Conservation (phyloP, 106 monocot species). For the Dioscorea alata region DNA sequence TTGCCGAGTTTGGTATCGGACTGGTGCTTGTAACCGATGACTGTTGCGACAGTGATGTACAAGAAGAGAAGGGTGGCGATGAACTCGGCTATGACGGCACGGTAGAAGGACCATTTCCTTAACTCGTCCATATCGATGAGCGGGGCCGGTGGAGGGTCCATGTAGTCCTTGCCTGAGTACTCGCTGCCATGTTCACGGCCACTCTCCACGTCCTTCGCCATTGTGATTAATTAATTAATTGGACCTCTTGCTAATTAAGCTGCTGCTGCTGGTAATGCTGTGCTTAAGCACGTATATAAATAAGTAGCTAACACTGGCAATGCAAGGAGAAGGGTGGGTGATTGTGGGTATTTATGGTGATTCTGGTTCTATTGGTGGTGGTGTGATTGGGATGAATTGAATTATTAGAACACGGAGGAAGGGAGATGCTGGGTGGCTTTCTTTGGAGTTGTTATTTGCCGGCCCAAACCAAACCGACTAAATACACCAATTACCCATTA, state of each 20-base stretch:
- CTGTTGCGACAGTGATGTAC: slow-evolving; percentile 23
- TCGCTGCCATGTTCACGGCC: not conserved
- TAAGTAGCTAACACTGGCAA: not conserved
- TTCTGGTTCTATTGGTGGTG: not conserved
- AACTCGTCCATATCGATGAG: slow-evolving; percentile 17
- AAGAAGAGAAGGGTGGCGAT: slow-evolving; percentile 29
- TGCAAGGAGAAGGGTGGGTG: not conserved
- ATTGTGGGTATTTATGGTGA: slow-evolving; percentile 1
- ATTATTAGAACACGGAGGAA: too few species aligned
- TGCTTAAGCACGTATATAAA: not conserved
- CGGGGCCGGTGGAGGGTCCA: slow-evolving; percentile 13
- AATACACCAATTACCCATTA: not conserved
- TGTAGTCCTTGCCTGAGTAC: slow-evolving; percentile 1
- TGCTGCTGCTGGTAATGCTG: too few species aligned
- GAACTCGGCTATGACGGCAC: slow-evolving; percentile 28
- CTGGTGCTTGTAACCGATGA: slow-evolving; percentile 30
- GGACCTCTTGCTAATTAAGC: not conserved
- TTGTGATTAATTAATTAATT: not conserved
- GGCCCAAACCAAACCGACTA: not conserved
- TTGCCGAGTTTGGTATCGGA: not conserved
- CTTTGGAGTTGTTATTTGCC: slow-evolving; percentile 3
- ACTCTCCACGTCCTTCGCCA: slow-evolving; percentile 15
- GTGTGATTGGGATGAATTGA: too few species aligned
- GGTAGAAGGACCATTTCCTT: slow-evolving; percentile 25
- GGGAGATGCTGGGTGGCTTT: not conserved